Evolutionary conservation across 2,329 filamentous ascomycete genomes (phyloP).

Genomic region (Lojkania enalia): DNA sequence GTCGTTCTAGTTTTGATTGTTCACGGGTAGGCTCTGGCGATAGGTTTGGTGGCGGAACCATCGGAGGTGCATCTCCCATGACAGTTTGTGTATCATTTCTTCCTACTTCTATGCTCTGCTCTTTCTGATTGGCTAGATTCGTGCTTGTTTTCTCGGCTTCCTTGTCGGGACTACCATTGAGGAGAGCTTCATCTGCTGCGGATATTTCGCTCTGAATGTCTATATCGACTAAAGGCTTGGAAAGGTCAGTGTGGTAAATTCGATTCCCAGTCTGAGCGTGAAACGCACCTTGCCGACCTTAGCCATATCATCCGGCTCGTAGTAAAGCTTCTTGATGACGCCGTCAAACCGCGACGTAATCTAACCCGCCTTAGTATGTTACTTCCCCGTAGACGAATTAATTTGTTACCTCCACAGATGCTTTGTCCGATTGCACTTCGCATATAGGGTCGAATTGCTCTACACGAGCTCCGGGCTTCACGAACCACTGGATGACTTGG

Average conservation of each 20-base stretch:
- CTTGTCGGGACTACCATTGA: slow-evolving; percentile 38
- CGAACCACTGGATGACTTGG: slow-evolving; percentile 99
- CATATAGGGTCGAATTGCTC: slow-evolving; percentile 98
- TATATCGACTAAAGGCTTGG: slow-evolving; percentile 84
- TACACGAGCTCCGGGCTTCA: slow-evolving; percentile 90
- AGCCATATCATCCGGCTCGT: slow-evolving; percentile 94
- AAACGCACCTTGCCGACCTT: slow-evolving; percentile 73
- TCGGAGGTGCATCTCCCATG: slow-evolving; percentile 17
- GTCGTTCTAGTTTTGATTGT: slow-evolving; percentile 23
- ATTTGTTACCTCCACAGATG: slow-evolving; percentile 60
- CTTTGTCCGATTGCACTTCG: slow-evolving; percentile 98
- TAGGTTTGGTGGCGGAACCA: slow-evolving; percentile 22
- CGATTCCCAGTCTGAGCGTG: background rate
- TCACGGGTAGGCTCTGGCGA: slow-evolving; percentile 24
- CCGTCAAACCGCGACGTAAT: slow-evolving; percentile 96
- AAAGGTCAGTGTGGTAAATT: slow-evolving; percentile 18
- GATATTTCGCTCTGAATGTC: slow-evolving; percentile 81
- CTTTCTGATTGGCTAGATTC: slow-evolving; percentile 19
- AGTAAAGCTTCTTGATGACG: slow-evolving; percentile 94
- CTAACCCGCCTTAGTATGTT: slow-evolving; percentile 48
- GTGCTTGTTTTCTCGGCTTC: slow-evolving; percentile 24
- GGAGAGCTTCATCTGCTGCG: slow-evolving; percentile 58
- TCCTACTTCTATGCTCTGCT: slow-evolving; percentile 32
- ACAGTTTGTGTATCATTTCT: slow-evolving; percentile 40
- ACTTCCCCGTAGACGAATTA: background rate